phyloP scores from a whole-genome alignment of 2,329 filamentous ascomycete species.

The Trichoderma citrinoviride region DNA sequence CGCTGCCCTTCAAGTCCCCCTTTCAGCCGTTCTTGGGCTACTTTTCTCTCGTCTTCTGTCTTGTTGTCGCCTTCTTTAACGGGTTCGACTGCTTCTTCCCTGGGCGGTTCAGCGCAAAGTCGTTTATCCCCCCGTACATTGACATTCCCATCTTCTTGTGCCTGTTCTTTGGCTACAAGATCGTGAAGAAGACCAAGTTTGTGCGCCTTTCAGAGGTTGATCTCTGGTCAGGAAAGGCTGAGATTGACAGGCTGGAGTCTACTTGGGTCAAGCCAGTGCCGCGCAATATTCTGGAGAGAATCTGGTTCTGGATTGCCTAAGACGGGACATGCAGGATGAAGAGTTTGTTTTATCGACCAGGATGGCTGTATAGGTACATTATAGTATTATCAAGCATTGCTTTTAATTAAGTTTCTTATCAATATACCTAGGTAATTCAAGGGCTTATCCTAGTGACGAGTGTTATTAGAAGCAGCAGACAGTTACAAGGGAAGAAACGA shows the following conservation, averaged over 20 bases:
- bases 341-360: too few relatives aligned
- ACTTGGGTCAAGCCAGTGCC: slow-evolving; percentile 38
- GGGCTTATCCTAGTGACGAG: too few relatives aligned
- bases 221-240: slow-evolving; percentile 41
- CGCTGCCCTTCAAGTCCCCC: slow-evolving; percentile 62
- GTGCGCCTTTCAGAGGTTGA: slow-evolving; percentile 40
- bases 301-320: slow-evolving; percentile 44
- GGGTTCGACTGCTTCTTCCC: slow-evolving; percentile 72
- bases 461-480: too few relatives aligned
- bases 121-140: slow-evolving; percentile 66
- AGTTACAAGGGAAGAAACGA: too few relatives aligned
- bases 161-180: slow-evolving; percentile 63
- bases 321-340: neutral
- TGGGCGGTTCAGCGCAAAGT: slow-evolving; percentile 41
- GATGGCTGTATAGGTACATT: too few relatives aligned
- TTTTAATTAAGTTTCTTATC: too few relatives aligned
- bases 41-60: slow-evolving; percentile 59
- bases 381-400: too few relatives aligned
- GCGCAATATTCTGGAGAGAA: slow-evolving; percentile 39
- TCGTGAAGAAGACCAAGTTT: slow-evolving; percentile 58
- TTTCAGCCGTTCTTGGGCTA: slow-evolving; percentile 69
- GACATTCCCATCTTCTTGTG: slow-evolving; percentile 66
- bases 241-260: slow-evolving; percentile 39
- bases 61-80: slow-evolving; percentile 66
- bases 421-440: too few relatives aligned